A percentile compares a stretch with the other conserved stretches of the same genome.
Evolutionary conservation across 2,329 filamentous ascomycete genomes (phyloP).

Genomic region (Lasiodiplodia hormozganensis): DNA sequence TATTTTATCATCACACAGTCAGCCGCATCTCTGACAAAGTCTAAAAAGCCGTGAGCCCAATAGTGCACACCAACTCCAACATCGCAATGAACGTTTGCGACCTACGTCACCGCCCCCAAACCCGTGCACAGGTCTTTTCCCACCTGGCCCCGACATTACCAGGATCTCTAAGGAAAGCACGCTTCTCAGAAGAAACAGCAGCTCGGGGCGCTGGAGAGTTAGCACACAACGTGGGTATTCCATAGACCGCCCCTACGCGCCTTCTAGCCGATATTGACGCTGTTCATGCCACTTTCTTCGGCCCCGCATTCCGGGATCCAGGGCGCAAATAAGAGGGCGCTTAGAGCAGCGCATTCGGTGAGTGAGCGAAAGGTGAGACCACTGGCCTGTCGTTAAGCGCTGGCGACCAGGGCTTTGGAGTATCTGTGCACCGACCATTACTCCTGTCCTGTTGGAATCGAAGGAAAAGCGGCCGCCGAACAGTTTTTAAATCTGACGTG

Average conservation of each 20-base stretch:
- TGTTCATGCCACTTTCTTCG: background rate
- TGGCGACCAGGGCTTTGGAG: background rate
- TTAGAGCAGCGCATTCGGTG: background rate
- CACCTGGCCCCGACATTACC: background rate
- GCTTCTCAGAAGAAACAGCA: background rate
- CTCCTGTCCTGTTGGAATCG: background rate
- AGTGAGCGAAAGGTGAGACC: background rate
- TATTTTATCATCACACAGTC: too few species aligned
- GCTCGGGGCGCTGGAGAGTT: background rate
- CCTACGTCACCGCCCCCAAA: background rate
- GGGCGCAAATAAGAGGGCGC: background rate
- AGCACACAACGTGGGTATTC: background rate
- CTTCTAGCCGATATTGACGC: background rate
- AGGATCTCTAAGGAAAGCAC: background rate
- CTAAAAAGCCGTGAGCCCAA: too few species aligned
- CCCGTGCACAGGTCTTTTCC: background rate
- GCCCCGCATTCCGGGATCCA: background rate
- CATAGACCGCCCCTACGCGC: background rate
- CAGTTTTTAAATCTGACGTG: background rate
- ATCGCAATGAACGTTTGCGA: background rate
- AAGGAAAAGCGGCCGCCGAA: background rate
- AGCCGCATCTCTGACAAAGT: too few species aligned
- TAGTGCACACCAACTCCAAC: too few species aligned
- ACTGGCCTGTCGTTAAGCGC: background rate
- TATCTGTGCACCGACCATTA: background rate